A percentile compares a stretch with the other conserved stretches of the same genome.
phyloP scores from a whole-genome alignment of 805 yeast species.

The Ogataea saltuana region DNA sequence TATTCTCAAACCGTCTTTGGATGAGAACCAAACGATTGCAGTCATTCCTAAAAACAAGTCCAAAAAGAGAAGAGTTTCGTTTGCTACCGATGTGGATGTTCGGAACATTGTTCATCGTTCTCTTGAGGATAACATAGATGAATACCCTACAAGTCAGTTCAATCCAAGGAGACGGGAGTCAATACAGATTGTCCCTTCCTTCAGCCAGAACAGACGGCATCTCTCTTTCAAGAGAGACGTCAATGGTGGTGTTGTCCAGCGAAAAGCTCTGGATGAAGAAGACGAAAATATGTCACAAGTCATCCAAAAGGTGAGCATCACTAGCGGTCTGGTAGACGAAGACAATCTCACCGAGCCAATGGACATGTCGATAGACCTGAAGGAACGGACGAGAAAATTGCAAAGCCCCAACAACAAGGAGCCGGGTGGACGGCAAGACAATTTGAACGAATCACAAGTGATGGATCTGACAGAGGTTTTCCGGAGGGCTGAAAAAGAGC shows the following conservation, averaged over 20 bases:
- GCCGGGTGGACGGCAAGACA: neutral
- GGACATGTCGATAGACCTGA: constrained; percentile 27
- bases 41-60: constrained; percentile 33
- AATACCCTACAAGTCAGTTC: constrained; percentile 8
- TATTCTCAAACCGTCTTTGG: constrained; percentile 38
- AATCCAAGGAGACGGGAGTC: constrained; percentile 32
- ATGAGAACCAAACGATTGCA: constrained; percentile 39
- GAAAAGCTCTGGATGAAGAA: constrained; percentile 4
- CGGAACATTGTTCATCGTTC: constrained; percentile 48
- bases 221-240: neutral
- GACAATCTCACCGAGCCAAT: constrained; percentile 30
- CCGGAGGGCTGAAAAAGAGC: constrained; percentile 14
- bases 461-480: constrained; percentile 18
- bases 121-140: constrained; percentile 30
- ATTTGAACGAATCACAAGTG: constrained; percentile 4
- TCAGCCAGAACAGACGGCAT: constrained; percentile 10
- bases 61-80: constrained; percentile 61
- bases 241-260: neutral
- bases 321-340: constrained; percentile 20
- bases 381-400: constrained; percentile 6
- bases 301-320: constrained; percentile 12
- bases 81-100: constrained; percentile 73
- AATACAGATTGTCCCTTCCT: constrained; percentile 34
- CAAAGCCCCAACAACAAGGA: neutral
- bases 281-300: constrained; percentile 20